phyloP scores from a whole-genome alignment of 164 flowering plant species.

The Litsea cubeba region DNA sequence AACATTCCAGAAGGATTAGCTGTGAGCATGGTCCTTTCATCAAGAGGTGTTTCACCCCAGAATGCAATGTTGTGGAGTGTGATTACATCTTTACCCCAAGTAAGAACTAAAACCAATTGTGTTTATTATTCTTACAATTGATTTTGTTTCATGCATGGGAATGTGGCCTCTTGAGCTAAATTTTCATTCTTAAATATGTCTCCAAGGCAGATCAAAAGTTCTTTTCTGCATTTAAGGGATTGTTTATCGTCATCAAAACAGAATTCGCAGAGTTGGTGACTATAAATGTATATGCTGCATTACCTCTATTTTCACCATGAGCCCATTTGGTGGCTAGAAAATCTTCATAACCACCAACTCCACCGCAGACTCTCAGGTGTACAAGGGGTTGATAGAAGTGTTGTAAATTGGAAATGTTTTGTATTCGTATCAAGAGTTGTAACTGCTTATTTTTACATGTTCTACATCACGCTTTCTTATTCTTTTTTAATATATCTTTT shows the following conservation, averaged over 20 bases:
- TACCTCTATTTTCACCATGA: neutral
- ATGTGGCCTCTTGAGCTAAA: neutral
- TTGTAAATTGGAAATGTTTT: no score
- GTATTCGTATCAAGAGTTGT: no score
- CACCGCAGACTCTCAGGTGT: no score
- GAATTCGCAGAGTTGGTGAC: neutral
- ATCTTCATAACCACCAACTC: no score
- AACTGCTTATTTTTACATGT: no score
- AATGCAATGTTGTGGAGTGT: conserved; percentile 99
- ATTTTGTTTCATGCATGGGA: neutral
- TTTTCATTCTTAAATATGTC: neutral
- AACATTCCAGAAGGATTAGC: conserved; percentile 99
- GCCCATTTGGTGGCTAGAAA: neutral
- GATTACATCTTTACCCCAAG: conserved; percentile 97
- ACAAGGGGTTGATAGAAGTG: no score
- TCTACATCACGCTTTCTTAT: no score
- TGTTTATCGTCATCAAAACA: neutral
- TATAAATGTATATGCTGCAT: neutral
- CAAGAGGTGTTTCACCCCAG: conserved; percentile 96
- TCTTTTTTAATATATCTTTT: no score
- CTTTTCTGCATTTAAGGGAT: neutral
- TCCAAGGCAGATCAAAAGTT: neutral
- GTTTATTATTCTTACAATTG: neutral
- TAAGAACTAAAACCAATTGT: conserved; percentile 25
- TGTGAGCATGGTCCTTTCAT: conserved; percentile 95